A percentile compares a stretch with the other conserved stretches of the same genome.
These are phyloP conservation scores for Solanum corneliomulleri DNA, from an alignment of 257 asterid genomes.

Conservation along the genomic window DNA sequence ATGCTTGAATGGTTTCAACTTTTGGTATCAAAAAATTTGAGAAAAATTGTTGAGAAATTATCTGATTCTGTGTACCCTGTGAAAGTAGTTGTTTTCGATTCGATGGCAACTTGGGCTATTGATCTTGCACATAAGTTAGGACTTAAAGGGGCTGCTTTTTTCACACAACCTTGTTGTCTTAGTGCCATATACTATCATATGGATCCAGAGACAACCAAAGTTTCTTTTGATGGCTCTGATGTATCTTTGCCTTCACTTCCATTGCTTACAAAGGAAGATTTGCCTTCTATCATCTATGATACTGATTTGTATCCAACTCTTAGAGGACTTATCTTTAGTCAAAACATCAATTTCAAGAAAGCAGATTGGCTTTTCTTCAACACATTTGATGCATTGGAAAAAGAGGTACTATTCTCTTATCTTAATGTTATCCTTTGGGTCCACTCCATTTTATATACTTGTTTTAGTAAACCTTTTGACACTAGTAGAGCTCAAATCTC, in stretches of 20 bases:
- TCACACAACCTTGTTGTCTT: slow-evolving; percentile 33
- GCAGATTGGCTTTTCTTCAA: slow-evolving; percentile 41
- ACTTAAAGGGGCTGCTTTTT: slow-evolving; percentile 18
- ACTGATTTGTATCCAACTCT: slow-evolving; percentile 9
- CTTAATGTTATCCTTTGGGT: not conserved
- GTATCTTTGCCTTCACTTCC: slow-evolving; percentile 12
- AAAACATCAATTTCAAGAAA: slow-evolving; percentile 18
- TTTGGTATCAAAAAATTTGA: slow-evolving; percentile 3
- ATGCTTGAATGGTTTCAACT: slow-evolving; percentile 1
- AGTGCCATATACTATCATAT: slow-evolving; percentile 24
- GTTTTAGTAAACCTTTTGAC: no score
- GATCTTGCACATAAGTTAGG: slow-evolving; percentile 12
- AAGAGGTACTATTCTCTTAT: not conserved
- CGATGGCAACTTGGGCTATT: slow-evolving; percentile 9
- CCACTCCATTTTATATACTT: not conserved
- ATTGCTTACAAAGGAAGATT: slow-evolving; percentile 2
- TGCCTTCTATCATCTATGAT: slow-evolving; percentile 25
- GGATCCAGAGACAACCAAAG: not conserved
- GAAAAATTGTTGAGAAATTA: slow-evolving; percentile 3
- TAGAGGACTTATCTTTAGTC: not conserved
- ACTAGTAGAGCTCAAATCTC: not conserved
- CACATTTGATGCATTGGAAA: not conserved
- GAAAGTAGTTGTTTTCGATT: slow-evolving; percentile 13
- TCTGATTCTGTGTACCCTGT: not conserved
- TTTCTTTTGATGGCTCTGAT: slow-evolving; percentile 7